Evolutionary conservation across 177 flowering plant genomes (phyloP).

Genomic region (Vitis hybrid): DNA sequence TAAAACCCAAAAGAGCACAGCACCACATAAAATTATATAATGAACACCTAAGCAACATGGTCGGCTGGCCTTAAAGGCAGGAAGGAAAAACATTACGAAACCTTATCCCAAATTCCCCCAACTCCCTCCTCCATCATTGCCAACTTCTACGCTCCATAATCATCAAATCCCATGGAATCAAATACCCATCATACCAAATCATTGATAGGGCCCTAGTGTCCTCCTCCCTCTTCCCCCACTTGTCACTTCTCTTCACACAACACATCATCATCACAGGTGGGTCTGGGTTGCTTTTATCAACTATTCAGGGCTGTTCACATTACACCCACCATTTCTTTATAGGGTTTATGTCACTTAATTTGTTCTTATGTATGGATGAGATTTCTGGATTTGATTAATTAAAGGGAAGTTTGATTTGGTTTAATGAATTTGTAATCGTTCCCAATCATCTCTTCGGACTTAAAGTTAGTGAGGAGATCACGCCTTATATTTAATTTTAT

Average conservation of each 20-base stretch:
- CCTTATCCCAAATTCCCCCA: slow-evolving; percentile 28
- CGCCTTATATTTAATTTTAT: not conserved
- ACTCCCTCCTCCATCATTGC: slow-evolving; percentile 26
- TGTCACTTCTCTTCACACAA: slow-evolving; percentile 2
- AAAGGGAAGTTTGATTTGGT: slow-evolving; percentile 3
- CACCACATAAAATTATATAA: slow-evolving; percentile 9
- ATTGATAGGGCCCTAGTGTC: slow-evolving; percentile 45
- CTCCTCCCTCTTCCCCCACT: slow-evolving; percentile 8
- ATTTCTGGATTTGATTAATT: slow-evolving; percentile 10
- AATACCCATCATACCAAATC: slow-evolving; percentile 70
- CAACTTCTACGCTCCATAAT: slow-evolving; percentile 44
- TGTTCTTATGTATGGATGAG: slow-evolving; percentile 5
- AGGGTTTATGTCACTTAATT: not conserved
- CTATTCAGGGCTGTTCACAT: slow-evolving; percentile 7
- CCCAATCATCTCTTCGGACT: slow-evolving; percentile 28
- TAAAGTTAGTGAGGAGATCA: slow-evolving; percentile 16
- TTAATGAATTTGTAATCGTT: slow-evolving; percentile 21
- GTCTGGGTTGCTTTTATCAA: not conserved
- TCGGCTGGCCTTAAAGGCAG: slow-evolving; percentile 39
- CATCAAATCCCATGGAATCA: slow-evolving; percentile 44
- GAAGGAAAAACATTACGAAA: slow-evolving; percentile 9
- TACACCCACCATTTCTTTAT: slow-evolving; percentile 6
- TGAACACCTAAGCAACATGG: slow-evolving; percentile 24
- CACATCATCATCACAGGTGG: not conserved
- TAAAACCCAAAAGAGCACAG: not conserved